Evolutionary conservation across 805 yeast species (phyloP), one percentile per base, ranked within the genome.

Genomic region (Lachancea fermentati): DNA sequence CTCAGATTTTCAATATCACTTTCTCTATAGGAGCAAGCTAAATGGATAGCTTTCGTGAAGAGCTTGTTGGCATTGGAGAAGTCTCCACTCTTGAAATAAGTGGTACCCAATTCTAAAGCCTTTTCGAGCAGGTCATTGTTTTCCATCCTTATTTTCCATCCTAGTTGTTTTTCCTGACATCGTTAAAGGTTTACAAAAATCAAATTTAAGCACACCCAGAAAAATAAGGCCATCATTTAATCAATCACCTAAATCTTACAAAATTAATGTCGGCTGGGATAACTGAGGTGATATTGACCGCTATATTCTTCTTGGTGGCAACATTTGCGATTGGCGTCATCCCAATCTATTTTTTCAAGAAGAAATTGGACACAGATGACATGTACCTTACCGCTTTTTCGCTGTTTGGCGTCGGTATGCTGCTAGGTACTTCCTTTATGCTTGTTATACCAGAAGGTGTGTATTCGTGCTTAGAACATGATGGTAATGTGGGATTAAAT

Each of bases 361-460:
- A 39, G 16, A 45, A 38, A 19, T 42, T 33, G n/a, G 34, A 41
- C 6, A 32, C 32, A 17, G 39, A 41, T n/a, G 49, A 46, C 30
- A 39, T 47, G 19, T 58, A 52, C 29, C 44, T 73, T 24, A 57
- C 61, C 17, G 44, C 55, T 22, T 47, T 71, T 7, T 72, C 81
- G 1, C 65, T 70, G 9, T 66, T 77, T 49, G 75, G 81, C 43
- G 67, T 73, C 45, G 85, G 83, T 1, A 62, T 78, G 49, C 57
- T 78, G 37, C 55, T 76, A 8, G 76, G 82, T 3, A 73, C 82
- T 0, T 69, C 78, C 0, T 60, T 76, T 41, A 68, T 71, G 41
- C 55, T 78, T 14, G 73, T 78, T 8, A 67, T 78, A 16, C 83
- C 83, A 0, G 85, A 78, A 51, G 83, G 82, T 3, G 57, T 76